Evolutionary conservation across 345 rosid species (phyloP), one percentile per base, ranked within the genome.

Genomic region (Linum lewisii): DNA sequence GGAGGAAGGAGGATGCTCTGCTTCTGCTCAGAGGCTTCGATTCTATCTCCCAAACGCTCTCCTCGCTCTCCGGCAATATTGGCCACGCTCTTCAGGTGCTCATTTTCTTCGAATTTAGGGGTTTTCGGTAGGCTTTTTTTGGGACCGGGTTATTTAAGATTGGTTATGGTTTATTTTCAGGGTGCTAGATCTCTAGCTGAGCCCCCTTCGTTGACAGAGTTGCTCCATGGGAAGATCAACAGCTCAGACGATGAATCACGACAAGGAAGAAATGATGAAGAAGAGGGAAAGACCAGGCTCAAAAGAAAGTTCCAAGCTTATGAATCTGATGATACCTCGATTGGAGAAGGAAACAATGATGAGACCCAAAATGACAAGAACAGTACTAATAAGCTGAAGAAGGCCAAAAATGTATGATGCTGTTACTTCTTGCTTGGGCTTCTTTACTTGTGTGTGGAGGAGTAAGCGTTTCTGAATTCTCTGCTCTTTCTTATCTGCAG

Each of bases 11-110:
- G 21, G 99, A 90, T 62, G 78, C 99, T 0, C 50, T 76, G 85
- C 90, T 94, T 74, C 64, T 94, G 73, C 77, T 85, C 25, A 80
- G 78, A 78, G 99, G 97, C 42, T 94, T 94, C 66, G 97, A 94
- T 50, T 90, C 99, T 20, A 61, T 89, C 21, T 70, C 86, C 18
- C 84, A 79, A 19, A 71, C 85, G n/a, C 77, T 90, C 32, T 90
- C 96, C 65, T 85, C 71, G 70, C 86, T 94, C 21, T 94, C 92
- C 21, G 77, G 66, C 68, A 88, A 87, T 63, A 78, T 93, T 24
- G 90, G 81, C 49, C 81, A 74, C n/a, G 90, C 97, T 64, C 92
- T 94, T 69, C 96, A 81, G 92, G 99, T 87, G 67, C 58, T 9
- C 2, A 26, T 2, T 24, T 36, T 0, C 24, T 57, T n/a, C 21